Evolutionary conservation across 2,329 filamentous ascomycete genomes (phyloP), one percentile per base, ranked within the genome.

Genomic region (Exophiala oligosperma): DNA sequence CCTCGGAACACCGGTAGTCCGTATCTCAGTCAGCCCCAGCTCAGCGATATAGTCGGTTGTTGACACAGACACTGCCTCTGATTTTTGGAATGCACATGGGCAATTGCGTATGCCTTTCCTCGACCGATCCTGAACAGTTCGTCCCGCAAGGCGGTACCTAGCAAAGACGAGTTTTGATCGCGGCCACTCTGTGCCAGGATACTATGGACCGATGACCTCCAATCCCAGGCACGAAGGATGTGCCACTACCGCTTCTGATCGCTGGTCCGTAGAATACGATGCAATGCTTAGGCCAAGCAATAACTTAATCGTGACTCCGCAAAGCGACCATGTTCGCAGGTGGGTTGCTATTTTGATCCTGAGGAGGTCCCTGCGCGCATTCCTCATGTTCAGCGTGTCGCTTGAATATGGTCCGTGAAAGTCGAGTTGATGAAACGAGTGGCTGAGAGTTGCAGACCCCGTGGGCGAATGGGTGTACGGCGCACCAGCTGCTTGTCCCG

Each of bases 351-450:
- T 63, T 63, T 63, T 63, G 55, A 61, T 53, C 51, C 23, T 46
- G 28, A 54, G 17, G 40, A 47, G 43, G 29, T 37, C 51, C 24
- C 37, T 21, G 17, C 26, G 23, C 17, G 32, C 32, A 28, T 24
- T 37, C 54, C 49, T 49, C 56, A 50, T 37, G 55, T 55, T 55
- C 58, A 59, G 61, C 61, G 61, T 59, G 44, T 49, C 58, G 61
- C 61, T 61, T 54, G 52, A 50, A 32, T 40, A 37, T 35, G 44
- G 51, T 28, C 54, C 23, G 47, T 38, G 52, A 60, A 56, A 47
- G 57, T 49, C 38, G 35, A 35, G 53, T 47, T 52, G 58, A 59
- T 66, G 64, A 66, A 66, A 66, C 64, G 62, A 66, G 62, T 66
- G 64, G 64, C 64, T 64, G 52, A 57, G 57, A 60, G 53, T 37